A percentile compares a stretch with the other conserved stretches of the same genome.
Conservation (phyloP, 495 filamentous ascomycete species). For the Trichoderma virens region DNA sequence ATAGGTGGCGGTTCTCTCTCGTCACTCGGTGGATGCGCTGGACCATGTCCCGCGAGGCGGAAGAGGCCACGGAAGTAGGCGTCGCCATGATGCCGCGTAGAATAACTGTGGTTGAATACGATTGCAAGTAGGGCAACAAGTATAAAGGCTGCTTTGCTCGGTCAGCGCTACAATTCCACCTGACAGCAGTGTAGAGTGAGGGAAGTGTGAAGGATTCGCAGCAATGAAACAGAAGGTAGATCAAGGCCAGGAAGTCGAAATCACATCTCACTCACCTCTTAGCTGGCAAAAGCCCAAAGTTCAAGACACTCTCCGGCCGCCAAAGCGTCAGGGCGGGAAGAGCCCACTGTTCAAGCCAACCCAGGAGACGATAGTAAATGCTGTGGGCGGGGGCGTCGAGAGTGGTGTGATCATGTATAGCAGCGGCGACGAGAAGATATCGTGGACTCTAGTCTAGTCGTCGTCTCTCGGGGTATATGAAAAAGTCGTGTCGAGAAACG, state of each 20-base stretch:
- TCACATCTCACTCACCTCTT: background rate
- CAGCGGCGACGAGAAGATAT: background rate
- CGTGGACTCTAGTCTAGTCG: background rate
- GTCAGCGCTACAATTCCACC: background rate
- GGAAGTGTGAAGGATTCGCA: background rate
- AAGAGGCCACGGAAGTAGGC: background rate
- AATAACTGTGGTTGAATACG: background rate
- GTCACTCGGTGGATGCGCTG: conserved; percentile 48
- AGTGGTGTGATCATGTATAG: background rate
- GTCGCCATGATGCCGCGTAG: conserved; percentile 3
- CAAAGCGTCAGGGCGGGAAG: background rate
- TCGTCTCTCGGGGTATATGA: background rate
- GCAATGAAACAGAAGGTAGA: background rate
- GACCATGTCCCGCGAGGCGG: background rate
- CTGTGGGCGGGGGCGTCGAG: background rate
- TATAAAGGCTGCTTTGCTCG: background rate
- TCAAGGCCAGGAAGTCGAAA: background rate
- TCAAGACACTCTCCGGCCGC: background rate
- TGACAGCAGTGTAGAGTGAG: background rate
- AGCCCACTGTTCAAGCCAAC: background rate
- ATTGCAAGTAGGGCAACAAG: background rate
- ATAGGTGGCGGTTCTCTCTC: conserved; percentile 70
- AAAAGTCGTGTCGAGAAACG: background rate
- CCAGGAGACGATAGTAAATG: background rate
- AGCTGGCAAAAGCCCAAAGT: background rate